These are phyloP conservation scores for Calonectria hongkongensis DNA, from an alignment of 2,329 filamentous ascomycete species.

Conservation along the genomic window DNA sequence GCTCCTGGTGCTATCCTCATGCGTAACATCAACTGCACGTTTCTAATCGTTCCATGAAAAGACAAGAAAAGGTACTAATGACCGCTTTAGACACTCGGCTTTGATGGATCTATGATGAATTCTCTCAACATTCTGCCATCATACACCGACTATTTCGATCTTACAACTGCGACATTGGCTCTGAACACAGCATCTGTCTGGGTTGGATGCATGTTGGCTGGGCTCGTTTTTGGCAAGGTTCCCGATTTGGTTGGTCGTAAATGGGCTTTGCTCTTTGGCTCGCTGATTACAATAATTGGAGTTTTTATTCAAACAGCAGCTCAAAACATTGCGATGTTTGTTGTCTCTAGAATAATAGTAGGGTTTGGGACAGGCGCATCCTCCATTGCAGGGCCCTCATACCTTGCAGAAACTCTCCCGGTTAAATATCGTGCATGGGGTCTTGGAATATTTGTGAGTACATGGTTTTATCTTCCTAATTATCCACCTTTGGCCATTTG, in stretches of 20 bases:
- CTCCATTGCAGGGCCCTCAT: conserved; percentile 66
- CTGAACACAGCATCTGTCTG: conserved; percentile 69
- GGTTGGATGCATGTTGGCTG: conserved; percentile 30
- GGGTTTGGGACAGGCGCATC: conserved; percentile 67
- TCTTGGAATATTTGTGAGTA: conserved; percentile 43
- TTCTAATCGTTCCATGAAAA: not conserved
- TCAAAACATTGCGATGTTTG: conserved; percentile 72
- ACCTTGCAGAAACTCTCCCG: conserved; percentile 70
- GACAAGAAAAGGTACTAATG: not conserved
- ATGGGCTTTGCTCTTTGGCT: conserved; percentile 17
- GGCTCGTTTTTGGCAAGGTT: conserved; percentile 21
- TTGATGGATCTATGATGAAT: conserved; percentile 56
- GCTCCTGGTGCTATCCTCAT: conserved; percentile 18
- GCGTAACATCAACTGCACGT: conserved; percentile 17
- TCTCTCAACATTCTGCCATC: conserved; percentile 73
- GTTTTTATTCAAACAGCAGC: conserved; percentile 68
- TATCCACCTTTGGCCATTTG: not conserved
- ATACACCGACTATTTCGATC: conserved; percentile 72
- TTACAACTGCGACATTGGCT: conserved; percentile 69
- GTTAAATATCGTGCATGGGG: conserved; percentile 49
- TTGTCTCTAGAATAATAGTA: conserved; percentile 66
- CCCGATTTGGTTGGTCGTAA: conserved; percentile 34
- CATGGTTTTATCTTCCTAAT: not conserved
- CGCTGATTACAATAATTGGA: conserved; percentile 63
- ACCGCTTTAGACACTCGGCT: not conserved